A percentile compares a stretch with the other conserved stretches of the same genome.
Evolutionary conservation across 306 rosid genomes (phyloP).

Genomic region (Trifolium subterraneum): DNA sequence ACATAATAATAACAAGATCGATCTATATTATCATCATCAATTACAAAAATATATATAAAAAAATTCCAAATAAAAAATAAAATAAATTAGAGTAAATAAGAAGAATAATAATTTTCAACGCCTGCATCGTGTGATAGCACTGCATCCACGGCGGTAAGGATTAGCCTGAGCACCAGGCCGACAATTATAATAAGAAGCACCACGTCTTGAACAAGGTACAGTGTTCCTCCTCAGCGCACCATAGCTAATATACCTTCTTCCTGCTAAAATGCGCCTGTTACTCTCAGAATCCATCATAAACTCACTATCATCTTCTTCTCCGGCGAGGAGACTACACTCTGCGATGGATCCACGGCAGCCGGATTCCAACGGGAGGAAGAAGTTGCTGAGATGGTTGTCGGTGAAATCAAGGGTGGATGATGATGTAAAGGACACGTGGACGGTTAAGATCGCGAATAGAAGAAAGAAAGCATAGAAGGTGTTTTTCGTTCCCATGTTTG

Average conservation of each 20-base stretch:
- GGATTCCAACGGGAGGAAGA: conserved; percentile 46
- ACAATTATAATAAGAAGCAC: conserved; percentile 97
- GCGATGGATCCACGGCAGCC: conserved; percentile 68
- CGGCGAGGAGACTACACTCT: conserved; percentile 60
- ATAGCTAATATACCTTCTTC: conserved; percentile 75
- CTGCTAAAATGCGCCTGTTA: conserved; percentile 83
- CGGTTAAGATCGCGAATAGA: conserved; percentile 61
- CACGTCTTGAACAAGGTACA: conserved; percentile 90
- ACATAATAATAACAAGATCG: conserved; percentile 28
- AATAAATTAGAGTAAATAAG: not conserved
- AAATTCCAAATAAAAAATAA: not conserved
- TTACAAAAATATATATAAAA: conserved; percentile 37
- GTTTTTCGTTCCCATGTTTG: conserved; percentile 50
- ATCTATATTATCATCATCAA: conserved; percentile 36
- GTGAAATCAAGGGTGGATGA: conserved; percentile 58
- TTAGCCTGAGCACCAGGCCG: conserved; percentile 90
- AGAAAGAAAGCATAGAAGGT: conserved; percentile 39
- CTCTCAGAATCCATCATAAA: conserved; percentile 83
- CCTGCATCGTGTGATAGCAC: conserved; percentile 84
- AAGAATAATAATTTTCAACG: conserved; percentile 42
- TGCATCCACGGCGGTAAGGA: conserved; percentile 90
- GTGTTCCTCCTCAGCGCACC: conserved; percentile 94
- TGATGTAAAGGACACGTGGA: conserved; percentile 47
- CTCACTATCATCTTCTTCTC: conserved; percentile 63
- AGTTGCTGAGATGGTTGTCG: conserved; percentile 49